Base-by-base conservation (phyloP, 768 basidiomycete genomes). In the Russula sp. region DNA sequence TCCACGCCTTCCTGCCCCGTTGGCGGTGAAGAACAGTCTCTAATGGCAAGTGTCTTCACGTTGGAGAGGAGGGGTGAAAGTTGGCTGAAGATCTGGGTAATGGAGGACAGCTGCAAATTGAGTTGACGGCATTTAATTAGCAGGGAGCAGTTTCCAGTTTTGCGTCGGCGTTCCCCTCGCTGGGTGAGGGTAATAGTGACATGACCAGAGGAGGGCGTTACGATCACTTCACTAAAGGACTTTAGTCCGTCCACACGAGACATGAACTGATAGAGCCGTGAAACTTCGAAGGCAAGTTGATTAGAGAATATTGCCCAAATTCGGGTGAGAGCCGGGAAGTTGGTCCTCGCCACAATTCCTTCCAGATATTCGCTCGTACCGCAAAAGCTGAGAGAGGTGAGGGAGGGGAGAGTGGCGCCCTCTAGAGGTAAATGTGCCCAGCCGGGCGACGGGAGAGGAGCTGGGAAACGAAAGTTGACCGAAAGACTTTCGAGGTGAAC, bases 301-400 rank as follows among this genome's bases (percentile, higher is more conserved):
- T 51, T 56, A 42, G 14, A 51, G n/a, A 51, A 22, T 14, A 0
- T 11, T 43, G 51, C 9, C 3, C 3, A 9, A 5, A 57, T 25
- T n/a, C 6, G 1, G 0, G 10, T 8, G 25, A 57, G 49, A 22
- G n/a, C 9, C 5, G 60, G 60, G 0, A 20, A 1, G 35, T 50
- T 35, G 5, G 51, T 20, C 38, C 48, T 43, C 0, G 48, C 41
- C 42, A 39, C 48, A 5, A 61, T 8, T 25, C 3, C 35, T 16
- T 61, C 60, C 6, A 61, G 35, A 46, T 57, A 56, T 16, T 61
- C 60, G 29, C n/a, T 45, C 6, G 35, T 18, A 18, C 60, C 55
- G 2, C 16, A 25, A 22, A 61, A 61, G 1, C 7, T 2, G 10
- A 57, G 16, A 5, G 6, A 0, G 2, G 7, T 13, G 35, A 61